Percentiles rank a stretch among this genome's conserved stretches.
Conservation (phyloP, 495 filamentous ascomycete genomes). For the Talaromyces ruber region DNA sequence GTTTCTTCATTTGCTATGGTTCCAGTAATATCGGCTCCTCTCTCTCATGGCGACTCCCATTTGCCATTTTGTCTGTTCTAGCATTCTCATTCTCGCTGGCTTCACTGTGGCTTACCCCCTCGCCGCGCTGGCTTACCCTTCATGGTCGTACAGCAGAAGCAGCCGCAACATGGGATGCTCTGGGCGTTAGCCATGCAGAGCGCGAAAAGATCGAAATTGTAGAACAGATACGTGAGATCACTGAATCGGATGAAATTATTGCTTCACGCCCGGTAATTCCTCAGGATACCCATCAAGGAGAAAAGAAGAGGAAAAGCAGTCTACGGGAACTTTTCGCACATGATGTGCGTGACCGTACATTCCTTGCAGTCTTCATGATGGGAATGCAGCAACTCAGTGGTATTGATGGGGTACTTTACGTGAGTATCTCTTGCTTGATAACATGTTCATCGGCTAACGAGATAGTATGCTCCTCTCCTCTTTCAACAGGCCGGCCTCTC, state of each 20-base stretch:
- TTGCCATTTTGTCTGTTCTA: slow-evolving; percentile 33
- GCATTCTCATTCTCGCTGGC: slow-evolving; percentile 28
- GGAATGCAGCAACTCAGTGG: slow-evolving; percentile 39
- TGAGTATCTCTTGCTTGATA: slow-evolving; percentile 17
- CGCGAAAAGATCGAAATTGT: slow-evolving; percentile 39
- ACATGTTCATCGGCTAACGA: neutral
- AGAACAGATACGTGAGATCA: slow-evolving; percentile 12
- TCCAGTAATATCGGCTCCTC: slow-evolving; percentile 39
- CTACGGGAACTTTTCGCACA: slow-evolving; percentile 28
- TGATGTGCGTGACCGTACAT: slow-evolving; percentile 28
- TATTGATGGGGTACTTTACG: slow-evolving; percentile 43
- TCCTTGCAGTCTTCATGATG: slow-evolving; percentile 34
- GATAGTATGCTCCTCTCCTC: slow-evolving; percentile 42
- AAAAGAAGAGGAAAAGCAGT: neutral
- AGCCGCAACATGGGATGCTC: slow-evolving; percentile 25
- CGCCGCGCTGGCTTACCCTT: slow-evolving; percentile 42
- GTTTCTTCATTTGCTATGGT: slow-evolving; percentile 59
- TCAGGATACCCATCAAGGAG: neutral
- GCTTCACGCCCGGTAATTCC: neutral
- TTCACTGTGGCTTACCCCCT: slow-evolving; percentile 29
- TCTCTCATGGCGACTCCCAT: slow-evolving; percentile 50
- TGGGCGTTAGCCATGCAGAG: slow-evolving; percentile 42
- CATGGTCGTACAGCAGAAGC: slow-evolving; percentile 29
- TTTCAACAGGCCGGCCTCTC: slow-evolving; percentile 46
- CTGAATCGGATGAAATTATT: neutral